Base-by-base conservation (phyloP, 345 rosid genomes). In the Sapria himalayana region DNA sequence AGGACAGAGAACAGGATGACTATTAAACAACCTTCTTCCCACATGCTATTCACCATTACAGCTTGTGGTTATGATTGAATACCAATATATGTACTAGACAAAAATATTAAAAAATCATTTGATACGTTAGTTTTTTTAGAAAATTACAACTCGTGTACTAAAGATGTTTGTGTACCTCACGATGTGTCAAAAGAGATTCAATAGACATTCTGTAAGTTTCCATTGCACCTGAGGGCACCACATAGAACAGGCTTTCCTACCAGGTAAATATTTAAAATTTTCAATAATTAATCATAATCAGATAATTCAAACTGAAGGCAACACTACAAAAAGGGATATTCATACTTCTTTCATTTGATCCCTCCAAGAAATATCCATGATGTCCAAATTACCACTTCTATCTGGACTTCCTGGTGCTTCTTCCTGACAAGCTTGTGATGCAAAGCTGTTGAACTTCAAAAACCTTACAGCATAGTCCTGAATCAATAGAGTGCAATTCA, bases 171-270 rank as follows among this genome's bases (percentile, higher is more conserved):
- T 46, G 50, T 55, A 78, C 92, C 67, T 78, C 73, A 37, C 56
- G 42, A 44, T 59, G 76, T 16, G 54, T 58, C 25, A 70, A 48
- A 67, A 73, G 74, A 56, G 76, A 72, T 65, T 75, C 94, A 57
- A 91, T 78, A 48, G 85, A 84, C 39, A 53, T 66, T 54, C 80
- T 62, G 60, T 91, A 91, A 37, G 64, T 49, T 54, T 61, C 84
- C 73, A 72, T 73, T 44, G 99, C 92, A 48, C 92, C 80, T 6
- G 67, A 63, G 25, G 99, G 84, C 55, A 91, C 68, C 7, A 80
- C 79, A 60, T 84, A 80, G 60, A 84, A 91, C 43, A 91, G 75
- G 66, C 81, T 80, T 64, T 81, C 89, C 99, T 91, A 93, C 54
- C 60, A 48, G 37, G 20, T 41, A 53, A 21, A 47, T 56, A 48